Conservation (phyloP, 2,329 filamentous ascomycete species). For the Dactylella cylindrospora region DNA sequence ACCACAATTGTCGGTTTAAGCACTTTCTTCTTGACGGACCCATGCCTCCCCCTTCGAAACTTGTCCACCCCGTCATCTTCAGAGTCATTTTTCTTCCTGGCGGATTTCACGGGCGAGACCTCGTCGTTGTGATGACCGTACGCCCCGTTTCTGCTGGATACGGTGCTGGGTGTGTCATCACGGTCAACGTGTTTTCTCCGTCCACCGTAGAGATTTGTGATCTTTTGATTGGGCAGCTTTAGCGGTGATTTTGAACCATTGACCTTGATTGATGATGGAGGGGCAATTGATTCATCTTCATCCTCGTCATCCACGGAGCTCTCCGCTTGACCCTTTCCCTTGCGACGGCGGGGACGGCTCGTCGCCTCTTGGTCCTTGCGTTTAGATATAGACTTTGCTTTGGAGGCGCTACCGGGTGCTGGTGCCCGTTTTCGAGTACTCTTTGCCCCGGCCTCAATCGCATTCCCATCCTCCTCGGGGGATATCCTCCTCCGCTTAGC, state of each 20-base stretch:
- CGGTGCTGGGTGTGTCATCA: constrained; percentile 31
- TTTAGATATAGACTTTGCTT: too few relatives aligned
- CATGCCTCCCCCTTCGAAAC: constrained; percentile 30
- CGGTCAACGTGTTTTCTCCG: constrained; percentile 30
- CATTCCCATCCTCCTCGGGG: constrained; percentile 2
- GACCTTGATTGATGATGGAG: too few relatives aligned
- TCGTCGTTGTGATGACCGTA: too few relatives aligned
- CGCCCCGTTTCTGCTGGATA: constrained; percentile 1
- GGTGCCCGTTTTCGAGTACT: too few relatives aligned
- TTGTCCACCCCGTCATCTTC: constrained; percentile 28
- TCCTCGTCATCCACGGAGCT: constrained; percentile 30
- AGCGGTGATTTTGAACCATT: too few relatives aligned
- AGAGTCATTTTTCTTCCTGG: constrained; percentile 13
- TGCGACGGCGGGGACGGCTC: neutral
- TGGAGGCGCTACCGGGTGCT: too few relatives aligned
- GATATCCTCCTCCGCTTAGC: constrained; percentile 31
- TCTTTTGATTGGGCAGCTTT: constrained; percentile 19
- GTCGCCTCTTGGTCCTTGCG: constrained; percentile 21
- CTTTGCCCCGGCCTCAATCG: too few relatives aligned
- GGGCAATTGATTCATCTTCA: constrained; percentile 2
- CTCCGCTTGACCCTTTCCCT: constrained; percentile 1
- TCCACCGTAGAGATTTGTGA: constrained; percentile 33
- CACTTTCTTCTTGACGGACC: constrained; percentile 24
- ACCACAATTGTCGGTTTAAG: neutral
- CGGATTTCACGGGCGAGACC: constrained; percentile 11